phyloP scores from a whole-genome alignment of 257 asterid species.

The Oldenlandia corymbosa region DNA sequence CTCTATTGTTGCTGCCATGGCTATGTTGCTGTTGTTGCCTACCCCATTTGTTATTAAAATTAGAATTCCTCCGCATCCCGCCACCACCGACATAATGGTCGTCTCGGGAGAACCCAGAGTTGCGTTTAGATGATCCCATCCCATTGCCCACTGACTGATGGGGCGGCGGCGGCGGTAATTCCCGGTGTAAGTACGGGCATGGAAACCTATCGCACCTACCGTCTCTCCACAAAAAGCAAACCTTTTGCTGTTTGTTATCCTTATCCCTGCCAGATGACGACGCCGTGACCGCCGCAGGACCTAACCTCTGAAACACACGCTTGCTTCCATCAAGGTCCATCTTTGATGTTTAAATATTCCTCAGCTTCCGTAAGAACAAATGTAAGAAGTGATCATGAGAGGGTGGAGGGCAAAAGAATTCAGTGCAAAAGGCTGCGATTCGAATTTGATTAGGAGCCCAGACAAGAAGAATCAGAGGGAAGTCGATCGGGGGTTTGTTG shows the following conservation, averaged over 20 bases:
- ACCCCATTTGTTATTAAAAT: constrained; percentile 58
- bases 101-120: constrained; percentile 53
- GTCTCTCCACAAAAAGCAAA: constrained; percentile 74
- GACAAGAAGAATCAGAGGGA: neutral
- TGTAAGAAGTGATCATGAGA: constrained; percentile 1
- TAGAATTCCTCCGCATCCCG: constrained; percentile 58
- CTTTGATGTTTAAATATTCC: neutral
- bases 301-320: constrained; percentile 56
- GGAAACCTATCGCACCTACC: constrained; percentile 79
- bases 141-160: constrained; percentile 32
- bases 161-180: constrained; percentile 35
- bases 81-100: constrained; percentile 44
- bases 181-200: constrained; percentile 71
- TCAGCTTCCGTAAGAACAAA: neutral
- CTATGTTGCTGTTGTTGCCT: constrained; percentile 47
- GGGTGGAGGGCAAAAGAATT: neutral
- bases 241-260: constrained; percentile 45
- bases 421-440: neutral
- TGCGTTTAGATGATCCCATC: constrained; percentile 43
- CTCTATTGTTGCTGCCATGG: constrained; percentile 20
- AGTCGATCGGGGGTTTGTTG: neutral
- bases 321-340: constrained; percentile 84
- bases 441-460: neutral
- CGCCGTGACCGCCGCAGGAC: constrained; percentile 44
- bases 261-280: constrained; percentile 24